Conservation (phyloP, 2,329 filamentous ascomycete species). For the Colletotrichum sublineola region DNA sequence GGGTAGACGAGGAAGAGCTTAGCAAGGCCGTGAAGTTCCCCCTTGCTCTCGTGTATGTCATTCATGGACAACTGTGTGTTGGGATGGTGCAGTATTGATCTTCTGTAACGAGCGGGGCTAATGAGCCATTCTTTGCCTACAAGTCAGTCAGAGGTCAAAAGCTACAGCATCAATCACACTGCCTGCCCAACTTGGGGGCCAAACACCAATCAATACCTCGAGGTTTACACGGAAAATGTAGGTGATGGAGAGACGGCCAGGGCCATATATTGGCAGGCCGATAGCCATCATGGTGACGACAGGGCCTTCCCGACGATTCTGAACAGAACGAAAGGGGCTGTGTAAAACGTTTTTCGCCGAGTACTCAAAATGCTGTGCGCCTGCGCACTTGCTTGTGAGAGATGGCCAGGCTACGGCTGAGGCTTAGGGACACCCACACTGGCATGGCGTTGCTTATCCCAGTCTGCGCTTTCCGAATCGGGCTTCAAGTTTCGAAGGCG, state of each 20-base stretch:
- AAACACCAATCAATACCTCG: too few relatives aligned
- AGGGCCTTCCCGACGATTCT: neutral
- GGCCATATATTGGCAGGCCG: too few relatives aligned
- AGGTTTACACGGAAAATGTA: neutral
- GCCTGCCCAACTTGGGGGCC: neutral
- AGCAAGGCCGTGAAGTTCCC: slow-evolving; percentile 5
- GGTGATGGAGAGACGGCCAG: neutral
- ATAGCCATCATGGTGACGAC: neutral
- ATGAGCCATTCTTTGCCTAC: neutral
- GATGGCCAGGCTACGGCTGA: slow-evolving; percentile 23
- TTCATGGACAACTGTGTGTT: neutral
- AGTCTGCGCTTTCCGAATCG: slow-evolving; percentile 12
- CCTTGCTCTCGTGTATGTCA: neutral
- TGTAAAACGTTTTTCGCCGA: neutral
- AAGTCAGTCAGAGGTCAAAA: neutral
- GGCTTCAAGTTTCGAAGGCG: slow-evolving; percentile 10
- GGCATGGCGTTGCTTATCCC: slow-evolving; percentile 8
- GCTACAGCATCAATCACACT: neutral
- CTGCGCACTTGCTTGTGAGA: neutral
- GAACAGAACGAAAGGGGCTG: slow-evolving; percentile 1
- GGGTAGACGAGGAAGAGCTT: neutral
- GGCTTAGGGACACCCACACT: slow-evolving; percentile 21
- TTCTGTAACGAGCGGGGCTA: too few relatives aligned
- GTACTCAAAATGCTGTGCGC: neutral
- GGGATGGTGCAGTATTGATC: neutral